phyloP scores from a whole-genome alignment of 495 filamentous ascomycete genomes.

The Talaromyces proteolyticus region DNA sequence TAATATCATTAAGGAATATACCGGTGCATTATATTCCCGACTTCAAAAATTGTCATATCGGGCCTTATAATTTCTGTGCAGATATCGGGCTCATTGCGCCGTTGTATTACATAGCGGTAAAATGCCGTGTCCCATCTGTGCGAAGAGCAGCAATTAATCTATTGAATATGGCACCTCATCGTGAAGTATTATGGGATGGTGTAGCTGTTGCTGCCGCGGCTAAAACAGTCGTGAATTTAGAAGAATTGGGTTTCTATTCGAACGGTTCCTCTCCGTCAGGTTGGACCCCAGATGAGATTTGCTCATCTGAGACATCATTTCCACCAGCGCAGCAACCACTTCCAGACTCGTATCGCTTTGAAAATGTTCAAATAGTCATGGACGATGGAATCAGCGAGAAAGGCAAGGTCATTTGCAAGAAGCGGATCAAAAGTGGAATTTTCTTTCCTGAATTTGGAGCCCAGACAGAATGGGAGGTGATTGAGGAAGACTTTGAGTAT shows the following conservation, averaged over 20 bases:
- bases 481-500: neutral
- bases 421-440: neutral
- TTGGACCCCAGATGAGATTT: too few species aligned
- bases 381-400: neutral
- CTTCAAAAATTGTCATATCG: neutral
- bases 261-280: neutral
- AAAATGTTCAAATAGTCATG: neutral
- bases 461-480: neutral
- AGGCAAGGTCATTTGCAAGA: neutral
- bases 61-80: slow-evolving; percentile 8
- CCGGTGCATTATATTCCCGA: neutral
- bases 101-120: slow-evolving; percentile 47
- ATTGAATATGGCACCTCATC: slow-evolving; percentile 29
- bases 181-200: slow-evolving; percentile 47
- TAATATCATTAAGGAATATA: slow-evolving; percentile 8
- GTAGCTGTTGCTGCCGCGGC: neutral
- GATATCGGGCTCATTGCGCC: slow-evolving; percentile 47
- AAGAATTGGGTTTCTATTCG: neutral
- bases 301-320: neutral
- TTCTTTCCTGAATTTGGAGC: neutral
- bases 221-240: neutral
- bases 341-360: neutral
- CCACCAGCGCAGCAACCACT: neutral
- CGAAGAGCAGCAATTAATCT: slow-evolving; percentile 36
- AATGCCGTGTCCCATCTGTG: slow-evolving; percentile 46